These are phyloP conservation scores for Lactarius indigo DNA, from an alignment of 768 basidiomycete species.

Conservation along the genomic window DNA sequence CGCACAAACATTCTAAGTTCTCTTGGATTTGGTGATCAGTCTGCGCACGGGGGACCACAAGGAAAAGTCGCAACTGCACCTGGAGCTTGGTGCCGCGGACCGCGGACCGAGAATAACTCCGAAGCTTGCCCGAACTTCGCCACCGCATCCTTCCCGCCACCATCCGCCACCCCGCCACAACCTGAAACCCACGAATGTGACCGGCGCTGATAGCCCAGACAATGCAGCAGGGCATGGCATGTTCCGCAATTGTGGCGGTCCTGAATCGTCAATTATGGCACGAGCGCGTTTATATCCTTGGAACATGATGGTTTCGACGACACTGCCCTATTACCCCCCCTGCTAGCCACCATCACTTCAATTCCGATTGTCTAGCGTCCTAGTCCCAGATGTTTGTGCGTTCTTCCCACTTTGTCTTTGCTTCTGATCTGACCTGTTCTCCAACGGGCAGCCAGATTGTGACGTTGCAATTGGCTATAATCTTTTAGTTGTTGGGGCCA, in stretches of 20 bases:
- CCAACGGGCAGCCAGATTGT: background rate
- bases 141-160: background rate
- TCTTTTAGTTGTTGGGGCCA: constrained; percentile 10
- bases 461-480: constrained; percentile 15
- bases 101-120: background rate
- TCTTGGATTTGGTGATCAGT: background rate
- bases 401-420: background rate
- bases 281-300: background rate
- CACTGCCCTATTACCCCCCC: background rate
- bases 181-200: background rate
- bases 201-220: background rate
- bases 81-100: background rate
- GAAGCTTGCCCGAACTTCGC: background rate
- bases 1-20: background rate
- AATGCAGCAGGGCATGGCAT: background rate
- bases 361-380: background rate
- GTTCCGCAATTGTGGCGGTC: background rate
- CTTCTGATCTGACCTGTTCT: background rate
- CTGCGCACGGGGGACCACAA: background rate
- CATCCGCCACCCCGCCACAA: background rate
- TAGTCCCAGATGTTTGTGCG: constrained; percentile 12
- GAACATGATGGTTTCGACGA: background rate
- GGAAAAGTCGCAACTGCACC: background rate
- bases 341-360: background rate
- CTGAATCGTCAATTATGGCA: background rate